Conservation (phyloP, 2,329 filamentous ascomycete species). For the Lachnellula arida region DNA sequence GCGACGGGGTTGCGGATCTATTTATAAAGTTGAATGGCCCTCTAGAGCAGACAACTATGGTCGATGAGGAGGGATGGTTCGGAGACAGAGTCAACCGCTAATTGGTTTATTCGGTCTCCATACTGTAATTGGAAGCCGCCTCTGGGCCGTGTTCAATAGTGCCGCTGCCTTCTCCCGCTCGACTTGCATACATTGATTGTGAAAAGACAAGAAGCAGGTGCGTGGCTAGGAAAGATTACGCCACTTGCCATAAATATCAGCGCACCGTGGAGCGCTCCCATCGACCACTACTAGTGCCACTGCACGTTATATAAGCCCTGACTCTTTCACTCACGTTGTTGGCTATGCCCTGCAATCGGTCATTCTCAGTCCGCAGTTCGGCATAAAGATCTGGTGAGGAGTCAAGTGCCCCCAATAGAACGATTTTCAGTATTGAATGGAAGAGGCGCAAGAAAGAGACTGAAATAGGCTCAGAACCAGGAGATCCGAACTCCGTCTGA, state of each 20-base stretch:
- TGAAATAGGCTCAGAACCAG: constrained; percentile 28
- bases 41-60: constrained; percentile 16
- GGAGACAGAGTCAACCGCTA: constrained; percentile 17
- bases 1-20: constrained; percentile 12
- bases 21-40: constrained; percentile 18
- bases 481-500: constrained; percentile 16
- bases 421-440: constrained; percentile 32
- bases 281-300: constrained; percentile 17
- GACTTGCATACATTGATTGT: constrained; percentile 11
- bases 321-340: constrained; percentile 31
- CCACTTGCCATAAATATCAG: constrained; percentile 18
- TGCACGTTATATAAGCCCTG: constrained; percentile 29
- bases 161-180: constrained; percentile 12
- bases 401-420: constrained; percentile 34
- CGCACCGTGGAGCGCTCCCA: constrained; percentile 14
- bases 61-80: constrained; percentile 10
- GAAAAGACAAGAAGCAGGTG: constrained; percentile 17
- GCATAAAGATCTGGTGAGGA: constrained; percentile 26
- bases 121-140: constrained; percentile 22
- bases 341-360: constrained; percentile 31
- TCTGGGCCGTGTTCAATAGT: constrained; percentile 12
- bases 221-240: constrained; percentile 17
- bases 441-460: constrained; percentile 35
- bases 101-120: constrained; percentile 26
- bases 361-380: constrained; percentile 31